Evolutionary conservation across 441 rosid genomes (phyloP).

Genomic region (Pelargonium cotyledonis): DNA sequence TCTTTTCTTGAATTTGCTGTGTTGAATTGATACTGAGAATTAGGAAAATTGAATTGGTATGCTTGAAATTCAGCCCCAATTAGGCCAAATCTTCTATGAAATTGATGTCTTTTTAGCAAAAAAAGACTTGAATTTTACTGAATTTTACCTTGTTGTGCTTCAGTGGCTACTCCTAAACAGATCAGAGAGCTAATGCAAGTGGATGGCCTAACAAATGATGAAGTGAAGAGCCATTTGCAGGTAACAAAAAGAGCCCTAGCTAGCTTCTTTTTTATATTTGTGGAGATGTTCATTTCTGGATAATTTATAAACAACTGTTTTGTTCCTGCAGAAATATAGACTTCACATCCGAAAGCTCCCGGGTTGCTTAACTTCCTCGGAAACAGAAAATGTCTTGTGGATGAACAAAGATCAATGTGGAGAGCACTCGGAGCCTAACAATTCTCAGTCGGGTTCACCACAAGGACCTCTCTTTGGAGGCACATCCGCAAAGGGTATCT

Average conservation of each 20-base stretch:
- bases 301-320: slow-evolving; percentile 8
- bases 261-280: not conserved
- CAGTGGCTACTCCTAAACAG: slow-evolving; percentile 65
- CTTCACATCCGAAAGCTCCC: slow-evolving; percentile 43
- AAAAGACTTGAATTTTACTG: slow-evolving; percentile 3
- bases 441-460: slow-evolving; percentile 36
- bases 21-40: too few relatives aligned
- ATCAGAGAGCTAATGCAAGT: slow-evolving; percentile 53
- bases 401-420: slow-evolving; percentile 16
- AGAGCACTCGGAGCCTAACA: slow-evolving; percentile 22
- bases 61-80: too few relatives aligned
- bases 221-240: slow-evolving; percentile 68
- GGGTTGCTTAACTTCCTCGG: slow-evolving; percentile 6
- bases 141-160: slow-evolving; percentile 7
- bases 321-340: slow-evolving; percentile 48
- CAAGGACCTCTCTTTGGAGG: slow-evolving; percentile 30
- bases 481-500: slow-evolving; percentile 23
- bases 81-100: too few relatives aligned
- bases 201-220: slow-evolving; percentile 61
- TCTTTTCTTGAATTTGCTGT: too few relatives aligned
- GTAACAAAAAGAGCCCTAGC: slow-evolving; percentile 19
- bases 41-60: too few relatives aligned
- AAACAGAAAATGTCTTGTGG: slow-evolving; percentile 17
- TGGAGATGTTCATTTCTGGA: not conserved
- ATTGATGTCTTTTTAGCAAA: not conserved